These are phyloP conservation scores for Colletotrichum sp. DNA, from an alignment of 2,329 filamentous ascomycete species.

Conservation along the genomic window DNA sequence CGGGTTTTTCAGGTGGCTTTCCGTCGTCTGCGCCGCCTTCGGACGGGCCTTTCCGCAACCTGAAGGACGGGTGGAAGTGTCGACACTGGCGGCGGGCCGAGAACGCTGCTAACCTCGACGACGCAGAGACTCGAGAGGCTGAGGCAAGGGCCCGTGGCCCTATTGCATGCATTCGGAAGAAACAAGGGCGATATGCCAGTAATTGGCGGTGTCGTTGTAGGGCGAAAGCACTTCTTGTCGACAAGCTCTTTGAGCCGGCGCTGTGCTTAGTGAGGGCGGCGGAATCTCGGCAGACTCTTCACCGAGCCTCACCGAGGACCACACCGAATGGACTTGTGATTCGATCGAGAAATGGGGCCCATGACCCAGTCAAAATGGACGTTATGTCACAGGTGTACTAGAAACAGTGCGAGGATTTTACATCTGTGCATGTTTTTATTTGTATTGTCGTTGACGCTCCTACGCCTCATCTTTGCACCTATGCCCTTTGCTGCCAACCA, in stretches of 20 bases:
- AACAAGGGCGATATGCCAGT: slow-evolving; percentile 12
- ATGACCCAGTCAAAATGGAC: neutral
- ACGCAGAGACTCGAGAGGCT: slow-evolving; percentile 13
- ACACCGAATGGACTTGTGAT: neutral
- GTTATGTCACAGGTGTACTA: neutral
- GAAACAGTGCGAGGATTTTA: neutral
- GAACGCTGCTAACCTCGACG: slow-evolving; percentile 12
- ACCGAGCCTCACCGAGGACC: slow-evolving; percentile 5
- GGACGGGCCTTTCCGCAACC: slow-evolving; percentile 11
- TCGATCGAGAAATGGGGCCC: neutral
- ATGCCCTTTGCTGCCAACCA: neutral
- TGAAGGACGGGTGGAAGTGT: slow-evolving; percentile 21
- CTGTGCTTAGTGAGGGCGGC: slow-evolving; percentile 17
- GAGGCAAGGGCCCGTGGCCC: slow-evolving; percentile 27
- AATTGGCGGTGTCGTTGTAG: slow-evolving; percentile 18
- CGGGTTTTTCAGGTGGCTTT: slow-evolving; percentile 20
- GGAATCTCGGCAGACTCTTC: slow-evolving; percentile 21
- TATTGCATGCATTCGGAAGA: slow-evolving; percentile 29
- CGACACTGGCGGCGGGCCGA: slow-evolving; percentile 19
- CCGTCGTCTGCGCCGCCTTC: slow-evolving; percentile 18
- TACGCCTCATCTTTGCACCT: neutral
- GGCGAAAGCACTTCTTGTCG: neutral
- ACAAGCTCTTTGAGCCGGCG: neutral
- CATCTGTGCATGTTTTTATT: neutral
- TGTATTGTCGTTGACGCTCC: neutral